phyloP scores from a whole-genome alignment of 1,284 basidiomycete species.

The Microbotryum lychnidis-dioicae region DNA sequence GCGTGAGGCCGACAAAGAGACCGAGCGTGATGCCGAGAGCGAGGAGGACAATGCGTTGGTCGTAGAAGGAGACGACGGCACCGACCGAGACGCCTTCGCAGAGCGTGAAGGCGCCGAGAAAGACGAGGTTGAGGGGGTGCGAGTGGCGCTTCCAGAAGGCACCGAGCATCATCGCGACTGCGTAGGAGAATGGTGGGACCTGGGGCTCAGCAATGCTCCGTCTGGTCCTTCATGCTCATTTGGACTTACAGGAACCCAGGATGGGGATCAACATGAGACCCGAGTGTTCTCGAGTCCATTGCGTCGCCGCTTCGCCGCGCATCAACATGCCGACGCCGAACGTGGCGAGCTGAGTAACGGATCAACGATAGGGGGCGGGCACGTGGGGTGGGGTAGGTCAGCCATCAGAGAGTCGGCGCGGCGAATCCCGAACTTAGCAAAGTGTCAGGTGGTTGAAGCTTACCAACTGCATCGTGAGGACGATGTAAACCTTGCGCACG shows the following conservation, averaged over 20 bases:
- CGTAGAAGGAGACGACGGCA: constrained; percentile 63
- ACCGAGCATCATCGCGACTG: constrained; percentile 62
- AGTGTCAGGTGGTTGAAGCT: neutral
- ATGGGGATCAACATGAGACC: constrained; percentile 19
- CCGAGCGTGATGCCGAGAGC: constrained; percentile 79
- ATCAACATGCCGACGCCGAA: constrained; percentile 21
- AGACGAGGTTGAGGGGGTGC: constrained; percentile 68
- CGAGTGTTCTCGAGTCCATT: constrained; percentile 20
- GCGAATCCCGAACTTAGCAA: too few relatives aligned
- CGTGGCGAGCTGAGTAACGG: constrained; percentile 2
- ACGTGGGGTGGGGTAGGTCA: too few relatives aligned
- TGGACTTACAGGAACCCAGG: constrained; percentile 1
- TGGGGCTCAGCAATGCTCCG: neutral
- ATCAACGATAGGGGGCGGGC: too few relatives aligned
- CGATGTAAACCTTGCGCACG: constrained; percentile 33
- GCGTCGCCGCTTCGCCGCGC: constrained; percentile 6
- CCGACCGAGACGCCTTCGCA: constrained; percentile 74
- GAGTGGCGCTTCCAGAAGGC: constrained; percentile 81
- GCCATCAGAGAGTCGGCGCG: too few relatives aligned
- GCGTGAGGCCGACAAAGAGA: constrained; percentile 73
- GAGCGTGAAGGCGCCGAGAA: constrained; percentile 67
- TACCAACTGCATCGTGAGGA: constrained; percentile 30
- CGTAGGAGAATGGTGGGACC: constrained; percentile 47
- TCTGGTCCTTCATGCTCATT: neutral
- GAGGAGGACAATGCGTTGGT: constrained; percentile 69